Base-by-base conservation (phyloP, 1,284 basidiomycete species). In the Singerocomus inundabilis region DNA sequence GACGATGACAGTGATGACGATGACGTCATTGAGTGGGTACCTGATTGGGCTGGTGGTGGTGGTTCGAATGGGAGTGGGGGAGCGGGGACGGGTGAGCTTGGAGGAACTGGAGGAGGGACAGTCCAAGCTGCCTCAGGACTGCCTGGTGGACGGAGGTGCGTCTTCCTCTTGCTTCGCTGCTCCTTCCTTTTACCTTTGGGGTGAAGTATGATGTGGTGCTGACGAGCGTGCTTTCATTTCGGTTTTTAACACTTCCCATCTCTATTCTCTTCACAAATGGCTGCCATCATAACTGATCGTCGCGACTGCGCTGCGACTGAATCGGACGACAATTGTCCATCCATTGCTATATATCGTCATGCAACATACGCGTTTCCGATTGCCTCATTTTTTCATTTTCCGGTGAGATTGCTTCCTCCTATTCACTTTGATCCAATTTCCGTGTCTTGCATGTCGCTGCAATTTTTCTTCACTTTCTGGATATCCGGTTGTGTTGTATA, bases 1-100 rank as follows among this genome's bases (percentile, higher is more conserved):
- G 66, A 70, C 5, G 58, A 61, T 15, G 63, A 68, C 1, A 69
- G 66, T 10, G 68, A 66, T 0, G 64, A 70, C 2, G 64, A 66
- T 1, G 64, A 66, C 2, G 39, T 61, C 15, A 29, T 46, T n/a
- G 63, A 67, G 28, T 62, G 52, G 56, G 43, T 48, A 15, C 52
- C 58, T 53, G 55, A 57, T 13, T 13, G 34, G 26, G 53, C 44
- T 25, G 48, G 44, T 6, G 34, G 44, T 28, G 44, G 41, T 25
- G 48, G 40, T 37, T 15, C 40, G 6, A 45, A 48, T 21, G 36
- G n/a, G n/a, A 35, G 46, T 18, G 39, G 33, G 18, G 47, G 30
- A 24, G 34, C 34, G 5, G 48, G 51, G 30, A 31, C 40, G 6
- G 43, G 51, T 7, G 49, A 38, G 6, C 15, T 7, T 8, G 43